A percentile compares a stretch with the other conserved stretches of the same genome.
Evolutionary conservation across 257 asterid species (phyloP).

Genomic region (Nicotiana tomentosiformis): DNA sequence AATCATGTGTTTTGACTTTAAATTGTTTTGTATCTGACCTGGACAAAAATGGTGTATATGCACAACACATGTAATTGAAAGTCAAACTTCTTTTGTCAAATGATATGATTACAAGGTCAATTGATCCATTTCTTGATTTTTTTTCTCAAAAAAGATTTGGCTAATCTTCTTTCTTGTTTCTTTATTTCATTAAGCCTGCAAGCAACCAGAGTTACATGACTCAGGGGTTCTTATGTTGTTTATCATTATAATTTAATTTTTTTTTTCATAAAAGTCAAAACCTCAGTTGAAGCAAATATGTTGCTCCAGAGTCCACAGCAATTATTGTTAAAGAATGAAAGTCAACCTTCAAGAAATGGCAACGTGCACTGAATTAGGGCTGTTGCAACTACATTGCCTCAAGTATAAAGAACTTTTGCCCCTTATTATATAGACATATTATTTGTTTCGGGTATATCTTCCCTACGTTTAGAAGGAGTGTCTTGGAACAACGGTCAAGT

Average conservation of each 20-base stretch:
- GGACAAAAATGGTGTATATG: background rate
- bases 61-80: background rate
- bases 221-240: background rate
- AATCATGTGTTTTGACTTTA: background rate
- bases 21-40: background rate
- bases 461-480: background rate
- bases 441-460: background rate
- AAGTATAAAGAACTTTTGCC: background rate
- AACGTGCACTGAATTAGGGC: background rate
- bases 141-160: background rate
- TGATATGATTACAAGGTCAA: background rate
- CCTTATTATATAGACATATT: background rate
- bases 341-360: slow-evolving; percentile 14
- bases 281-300: background rate
- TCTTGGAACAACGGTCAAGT: too few relatives aligned
- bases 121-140: background rate
- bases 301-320: background rate
- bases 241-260: background rate
- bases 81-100: background rate
- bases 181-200: background rate
- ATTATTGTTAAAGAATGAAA: background rate
- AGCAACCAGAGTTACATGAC: background rate
- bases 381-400: background rate
- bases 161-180: background rate
- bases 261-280: background rate